Evolutionary conservation across 805 yeast species (phyloP).

Genomic region (Yamadazyma olivae): DNA sequence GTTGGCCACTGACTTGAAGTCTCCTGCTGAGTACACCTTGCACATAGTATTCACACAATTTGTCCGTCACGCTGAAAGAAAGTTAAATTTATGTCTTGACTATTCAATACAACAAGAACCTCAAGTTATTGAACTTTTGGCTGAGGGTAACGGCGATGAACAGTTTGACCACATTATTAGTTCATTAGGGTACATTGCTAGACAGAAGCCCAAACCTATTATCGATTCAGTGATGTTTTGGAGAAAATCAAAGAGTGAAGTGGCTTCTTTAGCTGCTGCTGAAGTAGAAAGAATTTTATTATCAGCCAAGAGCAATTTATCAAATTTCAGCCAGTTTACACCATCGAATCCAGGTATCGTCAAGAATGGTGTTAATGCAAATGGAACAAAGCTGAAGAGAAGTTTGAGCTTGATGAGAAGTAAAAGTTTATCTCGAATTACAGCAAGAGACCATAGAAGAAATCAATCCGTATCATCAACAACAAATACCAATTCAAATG

Average conservation of each 20-base stretch:
- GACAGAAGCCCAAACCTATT: conserved; percentile 88
- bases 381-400: conserved; percentile 27
- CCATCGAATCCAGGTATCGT: conserved; percentile 6
- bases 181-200: conserved; percentile 87
- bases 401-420: conserved; percentile 40
- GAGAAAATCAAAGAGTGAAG: conserved; percentile 91
- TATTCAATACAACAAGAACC: conserved; percentile 71
- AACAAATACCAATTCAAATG: neutral
- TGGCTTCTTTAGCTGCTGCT: conserved; percentile 50
- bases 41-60: conserved; percentile 95
- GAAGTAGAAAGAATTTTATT: conserved; percentile 34
- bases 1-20: conserved; percentile 55
- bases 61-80: conserved; percentile 89
- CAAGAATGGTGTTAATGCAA: conserved; percentile 6
- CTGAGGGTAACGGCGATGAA: conserved; percentile 77
- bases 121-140: conserved; percentile 70
- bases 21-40: conserved; percentile 86
- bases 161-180: conserved; percentile 81
- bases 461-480: conserved; percentile 48
- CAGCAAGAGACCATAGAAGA: conserved; percentile 39
- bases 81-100: conserved; percentile 68
- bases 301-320: conserved; percentile 21
- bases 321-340: conserved; percentile 3
- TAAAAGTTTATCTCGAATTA: conserved; percentile 33
- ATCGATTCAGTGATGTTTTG: conserved; percentile 98